Evolutionary conservation across 139 green algal species (phyloP), one percentile per base, ranked within the genome.

Genomic region (Coelastrella sp.): DNA sequence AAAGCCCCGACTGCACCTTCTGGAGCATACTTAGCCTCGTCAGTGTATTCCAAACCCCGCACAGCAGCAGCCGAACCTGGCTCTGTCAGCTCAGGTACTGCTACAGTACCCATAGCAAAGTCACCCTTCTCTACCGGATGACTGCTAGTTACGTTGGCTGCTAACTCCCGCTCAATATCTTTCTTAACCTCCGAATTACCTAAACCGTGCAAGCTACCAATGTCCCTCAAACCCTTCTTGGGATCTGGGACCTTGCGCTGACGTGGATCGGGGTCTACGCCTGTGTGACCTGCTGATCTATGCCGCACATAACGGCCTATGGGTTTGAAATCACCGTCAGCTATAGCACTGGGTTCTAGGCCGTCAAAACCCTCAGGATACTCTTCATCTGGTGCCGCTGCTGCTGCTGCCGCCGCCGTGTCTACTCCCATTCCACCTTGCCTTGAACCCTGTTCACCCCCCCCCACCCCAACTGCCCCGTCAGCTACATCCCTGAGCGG

Each of bases 71-170:
- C 17, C 2, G 32, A 57, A 79, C 64, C 64, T 32, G 14, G 64
- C 0, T 20, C 82, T 65, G 56, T 14, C 5, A 88, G 57, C 5
- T 23, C 65, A 66, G 82, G 64, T 56, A 88, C 65, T 57, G 82
- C 82, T 8, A 80, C 47, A 16, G 16, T 64, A 57, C 82, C 82
- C 82, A 88, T 88, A 3, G 82, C 82, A 88, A 88, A 88, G 32
- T 88, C 82, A 5, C 32, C 82, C 32, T 71, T 66, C n/a, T 79
- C 32, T 14, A 88, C 82, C 64, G 64, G 64, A 59, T 88, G 82
- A 20, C 78, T 88, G 23, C 82, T 71, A 16, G 14, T 22, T 20
- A 11, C 64, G 22, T 22, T 23, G 3, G 22, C 5, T 32, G 5
- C 22, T 5, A 47, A 76, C 6, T 76, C 68, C 68, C 22, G 3